Conservation (phyloP, 2,329 filamentous ascomycete species). For the Alternaria alternata region DNA sequence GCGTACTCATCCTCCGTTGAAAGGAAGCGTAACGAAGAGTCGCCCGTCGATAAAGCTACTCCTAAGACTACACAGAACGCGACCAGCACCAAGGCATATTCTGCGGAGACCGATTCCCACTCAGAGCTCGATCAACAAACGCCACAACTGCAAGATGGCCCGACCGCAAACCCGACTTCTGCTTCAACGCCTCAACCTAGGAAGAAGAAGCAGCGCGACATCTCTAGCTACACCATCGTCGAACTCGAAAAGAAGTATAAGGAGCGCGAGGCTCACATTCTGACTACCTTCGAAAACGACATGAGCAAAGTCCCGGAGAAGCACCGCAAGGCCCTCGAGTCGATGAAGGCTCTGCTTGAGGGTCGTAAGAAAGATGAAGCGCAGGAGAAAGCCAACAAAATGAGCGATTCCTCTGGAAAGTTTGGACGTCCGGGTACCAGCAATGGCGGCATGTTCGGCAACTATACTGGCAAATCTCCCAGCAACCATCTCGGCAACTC, state of each 20-base stretch:
- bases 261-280: not conserved
- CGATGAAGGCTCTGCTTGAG: not conserved
- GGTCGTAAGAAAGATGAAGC: not conserved
- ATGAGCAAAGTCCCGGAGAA: slow-evolving; percentile 1
- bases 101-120: not conserved
- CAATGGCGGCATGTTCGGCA: slow-evolving; percentile 1
- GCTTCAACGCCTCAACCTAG: not conserved
- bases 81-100: not conserved
- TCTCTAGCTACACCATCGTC: not conserved
- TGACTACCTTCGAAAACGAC: not conserved
- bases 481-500: slow-evolving; percentile 21
- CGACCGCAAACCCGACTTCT: not conserved
- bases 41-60: not conserved
- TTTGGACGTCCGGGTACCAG: not conserved
- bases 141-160: not conserved
- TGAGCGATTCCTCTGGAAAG: not conserved
- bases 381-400: not conserved
- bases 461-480: slow-evolving; percentile 17
- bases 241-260: slow-evolving; percentile 5
- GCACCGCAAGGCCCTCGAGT: not conserved
- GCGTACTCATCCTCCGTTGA: slow-evolving; percentile 5
- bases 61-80: not conserved
- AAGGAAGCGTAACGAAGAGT: not conserved
- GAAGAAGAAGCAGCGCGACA: slow-evolving; percentile 5
- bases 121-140: not conserved